These are phyloP conservation scores for Lyophyllum atratum DNA, from an alignment of 768 basidiomycete genomes.

Conservation along the genomic window DNA sequence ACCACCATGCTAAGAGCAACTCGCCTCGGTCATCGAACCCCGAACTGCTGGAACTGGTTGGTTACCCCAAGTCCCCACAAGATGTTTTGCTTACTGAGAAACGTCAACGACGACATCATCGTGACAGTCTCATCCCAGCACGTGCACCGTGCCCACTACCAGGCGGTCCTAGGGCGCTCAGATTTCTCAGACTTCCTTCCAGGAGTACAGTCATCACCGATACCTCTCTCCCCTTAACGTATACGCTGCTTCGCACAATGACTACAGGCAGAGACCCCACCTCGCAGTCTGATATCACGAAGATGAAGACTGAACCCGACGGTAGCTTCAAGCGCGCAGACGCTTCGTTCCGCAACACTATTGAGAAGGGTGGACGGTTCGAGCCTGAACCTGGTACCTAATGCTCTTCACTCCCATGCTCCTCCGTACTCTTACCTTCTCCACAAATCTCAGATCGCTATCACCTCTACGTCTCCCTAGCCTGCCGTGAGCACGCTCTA, in stretches of 20 bases:
- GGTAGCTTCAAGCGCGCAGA: slow-evolving; percentile 56
- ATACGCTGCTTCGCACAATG: slow-evolving; percentile 13
- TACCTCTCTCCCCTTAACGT: neutral
- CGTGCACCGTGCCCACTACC: neutral
- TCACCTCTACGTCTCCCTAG: slow-evolving; percentile 86
- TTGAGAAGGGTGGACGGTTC: slow-evolving; percentile 61
- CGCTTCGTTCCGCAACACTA: slow-evolving; percentile 55
- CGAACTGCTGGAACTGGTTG: neutral
- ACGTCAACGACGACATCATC: too few relatives aligned
- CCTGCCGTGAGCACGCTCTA: slow-evolving; percentile 63
- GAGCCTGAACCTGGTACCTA: slow-evolving; percentile 73
- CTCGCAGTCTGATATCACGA: slow-evolving; percentile 50
- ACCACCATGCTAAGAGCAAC: too few relatives aligned
- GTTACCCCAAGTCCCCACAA: neutral
- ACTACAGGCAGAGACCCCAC: slow-evolving; percentile 33
- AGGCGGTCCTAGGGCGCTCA: neutral
- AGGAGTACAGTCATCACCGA: slow-evolving; percentile 4
- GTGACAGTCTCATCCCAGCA: slow-evolving; percentile 7
- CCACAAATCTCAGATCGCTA: slow-evolving; percentile 64
- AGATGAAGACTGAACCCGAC: slow-evolving; percentile 47
- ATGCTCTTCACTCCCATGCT: neutral
- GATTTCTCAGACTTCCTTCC: slow-evolving; percentile 7
- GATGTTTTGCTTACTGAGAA: neutral
- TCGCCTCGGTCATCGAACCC: too few relatives aligned
- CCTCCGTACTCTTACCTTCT: neutral